phyloP scores from a whole-genome alignment of 2,329 filamentous ascomycete species.

The Penicillium sp. region DNA sequence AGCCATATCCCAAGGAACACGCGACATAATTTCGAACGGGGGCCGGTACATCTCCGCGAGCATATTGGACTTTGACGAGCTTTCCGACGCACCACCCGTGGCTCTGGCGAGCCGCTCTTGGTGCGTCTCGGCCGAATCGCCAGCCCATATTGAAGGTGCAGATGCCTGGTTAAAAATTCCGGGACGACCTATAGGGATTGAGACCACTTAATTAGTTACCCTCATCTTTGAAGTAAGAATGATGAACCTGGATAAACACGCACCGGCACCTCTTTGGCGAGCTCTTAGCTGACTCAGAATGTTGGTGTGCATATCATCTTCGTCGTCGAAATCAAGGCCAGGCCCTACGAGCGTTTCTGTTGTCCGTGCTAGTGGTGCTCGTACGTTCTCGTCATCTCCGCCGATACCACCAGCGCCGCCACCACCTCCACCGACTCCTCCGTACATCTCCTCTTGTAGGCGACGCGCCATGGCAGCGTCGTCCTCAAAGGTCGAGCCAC shows the following conservation, averaged over 20 bases:
- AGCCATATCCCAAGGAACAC: constrained; percentile 74
- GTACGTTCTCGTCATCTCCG: constrained; percentile 57
- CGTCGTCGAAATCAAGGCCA: constrained; percentile 49
- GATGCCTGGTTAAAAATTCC: constrained; percentile 66
- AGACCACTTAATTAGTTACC: constrained; percentile 3
- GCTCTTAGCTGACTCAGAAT: constrained; percentile 61
- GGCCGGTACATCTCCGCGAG: constrained; percentile 90
- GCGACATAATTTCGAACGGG: constrained; percentile 82
- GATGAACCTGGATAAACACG: background rate
- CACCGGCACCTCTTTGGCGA: constrained; percentile 29
- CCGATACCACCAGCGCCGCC: constrained; percentile 8
- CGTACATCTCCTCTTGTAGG: constrained; percentile 87
- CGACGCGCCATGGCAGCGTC: constrained; percentile 90
- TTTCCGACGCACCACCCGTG: constrained; percentile 60
- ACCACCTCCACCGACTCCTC: constrained; percentile 32
- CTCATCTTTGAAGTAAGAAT: background rate
- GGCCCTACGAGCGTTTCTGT: constrained; percentile 87
- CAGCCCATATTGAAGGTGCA: constrained; percentile 54
- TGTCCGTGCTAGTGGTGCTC: constrained; percentile 84
- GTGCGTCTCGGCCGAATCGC: constrained; percentile 44
- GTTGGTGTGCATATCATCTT: constrained; percentile 54
- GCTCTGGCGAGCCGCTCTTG: constrained; percentile 53
- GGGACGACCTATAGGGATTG: constrained; percentile 36
- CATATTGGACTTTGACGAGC: constrained; percentile 64
- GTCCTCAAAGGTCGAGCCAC: constrained; percentile 63